These are phyloP conservation scores for Binderoboletus segoi DNA, from an alignment of 1,284 basidiomycete species.

Conservation along the genomic window DNA sequence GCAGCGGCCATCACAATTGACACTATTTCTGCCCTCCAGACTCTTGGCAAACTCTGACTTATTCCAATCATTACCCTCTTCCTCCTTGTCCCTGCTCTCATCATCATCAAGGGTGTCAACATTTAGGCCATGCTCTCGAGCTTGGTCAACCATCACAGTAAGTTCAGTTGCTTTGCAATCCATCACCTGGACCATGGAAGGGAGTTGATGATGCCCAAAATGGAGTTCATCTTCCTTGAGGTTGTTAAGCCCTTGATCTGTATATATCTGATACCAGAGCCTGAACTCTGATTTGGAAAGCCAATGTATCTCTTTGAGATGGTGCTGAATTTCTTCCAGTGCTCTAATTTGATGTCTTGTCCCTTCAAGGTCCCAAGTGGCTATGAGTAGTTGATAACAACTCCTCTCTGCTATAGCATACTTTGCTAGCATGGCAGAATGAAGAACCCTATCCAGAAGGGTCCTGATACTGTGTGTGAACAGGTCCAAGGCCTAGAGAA, in stretches of 20 bases:
- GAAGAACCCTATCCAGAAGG: neutral
- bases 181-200: too few species aligned
- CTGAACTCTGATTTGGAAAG: neutral
- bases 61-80: too few species aligned
- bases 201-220: neutral
- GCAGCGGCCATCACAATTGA: too few species aligned
- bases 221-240: neutral
- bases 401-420: neutral
- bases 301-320: neutral
- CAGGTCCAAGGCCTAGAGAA: too few species aligned
- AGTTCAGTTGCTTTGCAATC: neutral
- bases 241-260: neutral
- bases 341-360: neutral
- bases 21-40: too few species aligned
- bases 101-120: neutral
- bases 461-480: neutral
- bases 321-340: neutral
- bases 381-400: neutral
- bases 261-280: neutral
- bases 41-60: too few species aligned
- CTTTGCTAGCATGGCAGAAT: neutral
- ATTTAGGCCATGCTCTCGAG: neutral
- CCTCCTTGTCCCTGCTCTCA: too few species aligned
- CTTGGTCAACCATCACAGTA: neutral
- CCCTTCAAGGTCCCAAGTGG: neutral